A percentile compares a stretch with the other conserved stretches of the same genome.
phyloP scores from a whole-genome alignment of 75 land plant genomes.

The Cupressus sempervirens region DNA sequence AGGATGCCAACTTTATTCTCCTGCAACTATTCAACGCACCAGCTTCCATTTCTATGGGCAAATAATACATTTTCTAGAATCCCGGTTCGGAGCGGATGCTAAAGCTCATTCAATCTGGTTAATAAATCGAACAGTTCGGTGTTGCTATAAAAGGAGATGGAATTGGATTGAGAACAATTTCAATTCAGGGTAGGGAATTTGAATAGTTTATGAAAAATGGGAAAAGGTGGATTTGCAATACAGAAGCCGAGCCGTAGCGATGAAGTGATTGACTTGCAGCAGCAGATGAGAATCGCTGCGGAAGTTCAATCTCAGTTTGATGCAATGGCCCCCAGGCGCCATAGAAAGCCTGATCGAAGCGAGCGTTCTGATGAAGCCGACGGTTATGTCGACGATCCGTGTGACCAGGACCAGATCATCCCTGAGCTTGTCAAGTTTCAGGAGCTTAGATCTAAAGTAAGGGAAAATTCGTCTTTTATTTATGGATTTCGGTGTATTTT shows the following conservation, averaged over 20 bases:
- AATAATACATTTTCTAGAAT: too few relatives aligned
- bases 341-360: constrained; percentile 40
- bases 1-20: neutral
- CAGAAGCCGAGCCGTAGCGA: constrained; percentile 47
- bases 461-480: neutral
- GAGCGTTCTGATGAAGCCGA: constrained; percentile 14
- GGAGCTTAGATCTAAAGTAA: constrained; percentile 16
- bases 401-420: neutral
- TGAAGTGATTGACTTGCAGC: constrained; percentile 27
- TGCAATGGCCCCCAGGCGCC: constrained; percentile 34
- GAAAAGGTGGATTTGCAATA: constrained; percentile 8
- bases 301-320: constrained; percentile 31
- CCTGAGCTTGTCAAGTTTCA: constrained; percentile 36
- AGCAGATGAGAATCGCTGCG: constrained; percentile 22
- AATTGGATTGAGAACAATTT: neutral
- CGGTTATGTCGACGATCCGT: neutral
- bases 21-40: neutral
- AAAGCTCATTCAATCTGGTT: neutral
- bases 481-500: too few relatives aligned
- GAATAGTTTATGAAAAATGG: neutral
- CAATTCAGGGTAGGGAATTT: neutral
- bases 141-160: neutral
- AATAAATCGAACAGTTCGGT: neutral
- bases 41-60: neutral
- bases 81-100: neutral